Conservation (phyloP, 176 grass and related monocot genomes). For the Chloris gayana region DNA sequence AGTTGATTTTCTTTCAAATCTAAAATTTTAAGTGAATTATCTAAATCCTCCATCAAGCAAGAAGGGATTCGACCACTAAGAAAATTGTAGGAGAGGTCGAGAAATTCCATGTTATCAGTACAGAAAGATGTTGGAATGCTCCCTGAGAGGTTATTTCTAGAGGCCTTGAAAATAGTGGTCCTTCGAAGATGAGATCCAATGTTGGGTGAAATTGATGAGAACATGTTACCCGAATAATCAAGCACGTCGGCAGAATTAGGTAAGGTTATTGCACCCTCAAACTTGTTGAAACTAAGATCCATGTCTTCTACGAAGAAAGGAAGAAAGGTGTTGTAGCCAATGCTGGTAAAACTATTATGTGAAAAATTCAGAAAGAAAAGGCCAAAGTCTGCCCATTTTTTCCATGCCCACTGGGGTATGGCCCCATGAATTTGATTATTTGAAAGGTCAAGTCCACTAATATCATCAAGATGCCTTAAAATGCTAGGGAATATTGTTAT, state of each 20-base stretch:
- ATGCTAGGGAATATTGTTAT: constrained; percentile 44
- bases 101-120: neutral
- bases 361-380: constrained; percentile 52
- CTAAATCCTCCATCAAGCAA: constrained; percentile 18
- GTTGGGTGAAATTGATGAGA: constrained; percentile 30
- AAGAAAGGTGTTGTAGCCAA: constrained; percentile 27
- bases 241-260: neutral
- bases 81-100: constrained; percentile 44
- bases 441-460: constrained; percentile 56
- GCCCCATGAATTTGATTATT: constrained; percentile 51
- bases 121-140: constrained; percentile 24
- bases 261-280: constrained; percentile 28
- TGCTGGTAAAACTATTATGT: constrained; percentile 43
- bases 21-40: neutral
- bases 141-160: constrained; percentile 19
- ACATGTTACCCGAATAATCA: constrained; percentile 27
- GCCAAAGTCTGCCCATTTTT: neutral
- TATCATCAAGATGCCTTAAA: constrained; percentile 25
- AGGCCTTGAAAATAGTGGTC: constrained; percentile 6
- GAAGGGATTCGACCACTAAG: constrained; percentile 18
- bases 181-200: constrained; percentile 7
- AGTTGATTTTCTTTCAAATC: constrained; percentile 33
- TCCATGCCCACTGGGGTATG: constrained; percentile 56
- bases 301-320: neutral
- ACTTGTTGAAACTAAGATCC: constrained; percentile 27